phyloP scores from a whole-genome alignment of 768 basidiomycete species.

The Lactifluus rugatus region DNA sequence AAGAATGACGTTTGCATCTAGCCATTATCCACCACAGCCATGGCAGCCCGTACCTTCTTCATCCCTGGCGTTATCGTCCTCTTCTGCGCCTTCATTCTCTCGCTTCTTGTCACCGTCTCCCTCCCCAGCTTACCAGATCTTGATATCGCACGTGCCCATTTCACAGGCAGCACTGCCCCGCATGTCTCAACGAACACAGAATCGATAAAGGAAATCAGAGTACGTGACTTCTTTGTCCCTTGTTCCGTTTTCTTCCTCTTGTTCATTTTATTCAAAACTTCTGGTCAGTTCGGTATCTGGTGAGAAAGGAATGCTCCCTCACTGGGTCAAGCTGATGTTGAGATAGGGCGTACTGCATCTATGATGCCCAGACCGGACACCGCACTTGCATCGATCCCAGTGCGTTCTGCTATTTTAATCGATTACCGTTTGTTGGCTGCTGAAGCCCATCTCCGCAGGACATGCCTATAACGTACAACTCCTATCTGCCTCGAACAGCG shows the following conservation, averaged over 20 bases:
- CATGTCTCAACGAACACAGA: slow-evolving; percentile 22
- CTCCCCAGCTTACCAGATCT: slow-evolving; percentile 57
- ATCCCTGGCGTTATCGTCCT: slow-evolving; percentile 52
- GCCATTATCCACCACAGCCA: slow-evolving; percentile 14
- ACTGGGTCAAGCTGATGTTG: not conserved
- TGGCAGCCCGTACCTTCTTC: slow-evolving; percentile 42
- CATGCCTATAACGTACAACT: slow-evolving; percentile 46
- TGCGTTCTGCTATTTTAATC: slow-evolving; percentile 22
- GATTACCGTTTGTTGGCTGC: not conserved
- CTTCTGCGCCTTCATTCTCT: slow-evolving; percentile 52
- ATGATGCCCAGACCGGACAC: slow-evolving; percentile 34
- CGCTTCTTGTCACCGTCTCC: slow-evolving; percentile 60
- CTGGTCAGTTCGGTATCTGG: slow-evolving; percentile 61
- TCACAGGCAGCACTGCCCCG: slow-evolving; percentile 25
- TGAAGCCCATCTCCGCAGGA: slow-evolving; percentile 26
- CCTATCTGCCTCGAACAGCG: slow-evolving; percentile 28
- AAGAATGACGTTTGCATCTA: not conserved
- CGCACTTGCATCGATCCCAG: slow-evolving; percentile 42
- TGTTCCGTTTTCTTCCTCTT: not conserved
- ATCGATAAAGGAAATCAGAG: slow-evolving; percentile 43
- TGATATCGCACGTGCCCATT: slow-evolving; percentile 55
- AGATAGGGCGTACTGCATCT: slow-evolving; percentile 50
- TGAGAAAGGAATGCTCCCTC: slow-evolving; percentile 23
- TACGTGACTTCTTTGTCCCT: slow-evolving; percentile 16
- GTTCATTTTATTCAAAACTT: not conserved